Conservation (phyloP, 352 stramenopile genomes). For the Globisporangium nodosum region DNA sequence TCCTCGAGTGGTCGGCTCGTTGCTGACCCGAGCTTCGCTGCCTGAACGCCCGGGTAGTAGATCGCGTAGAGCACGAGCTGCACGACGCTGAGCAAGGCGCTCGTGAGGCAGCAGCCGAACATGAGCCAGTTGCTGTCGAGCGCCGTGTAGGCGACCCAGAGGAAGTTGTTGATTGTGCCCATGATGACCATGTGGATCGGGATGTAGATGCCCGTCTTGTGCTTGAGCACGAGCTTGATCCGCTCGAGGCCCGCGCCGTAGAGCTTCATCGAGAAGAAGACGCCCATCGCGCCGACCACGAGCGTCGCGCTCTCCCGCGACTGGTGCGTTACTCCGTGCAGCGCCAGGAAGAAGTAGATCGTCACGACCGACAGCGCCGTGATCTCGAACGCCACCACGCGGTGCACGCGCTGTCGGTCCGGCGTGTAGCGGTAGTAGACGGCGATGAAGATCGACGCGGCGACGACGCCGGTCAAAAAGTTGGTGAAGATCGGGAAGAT, state of each 20-base stretch:
- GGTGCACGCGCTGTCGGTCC: constrained; percentile 22
- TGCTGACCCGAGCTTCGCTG: neutral
- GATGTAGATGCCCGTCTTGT: constrained; percentile 42
- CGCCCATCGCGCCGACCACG: constrained; percentile 22
- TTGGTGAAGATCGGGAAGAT: constrained; percentile 30
- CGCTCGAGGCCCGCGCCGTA: constrained; percentile 39
- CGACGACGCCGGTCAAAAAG: constrained; percentile 30
- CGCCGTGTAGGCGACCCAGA: constrained; percentile 23
- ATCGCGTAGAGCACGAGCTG: constrained; percentile 12
- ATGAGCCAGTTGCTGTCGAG: constrained; percentile 16
- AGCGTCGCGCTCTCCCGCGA: constrained; percentile 19
- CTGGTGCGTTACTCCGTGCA: constrained; percentile 23
- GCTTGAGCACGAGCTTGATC: constrained; percentile 29
- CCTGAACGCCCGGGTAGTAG: constrained; percentile 4
- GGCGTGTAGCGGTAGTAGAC: constrained; percentile 49
- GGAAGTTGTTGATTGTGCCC: constrained; percentile 33
- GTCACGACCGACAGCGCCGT: constrained; percentile 20
- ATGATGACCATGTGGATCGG: constrained; percentile 47
- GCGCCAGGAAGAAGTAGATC: constrained; percentile 30
- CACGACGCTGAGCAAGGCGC: constrained; percentile 7
- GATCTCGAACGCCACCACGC: constrained; percentile 15
- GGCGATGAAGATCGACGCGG: constrained; percentile 31
- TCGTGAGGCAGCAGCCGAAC: constrained; percentile 12
- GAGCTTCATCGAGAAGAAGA: constrained; percentile 32
- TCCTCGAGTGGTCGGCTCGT: neutral